A percentile compares a stretch with the other conserved stretches of the same genome.
phyloP scores from a whole-genome alignment of 139 green algal genomes.

The Asterochloris erici region DNA sequence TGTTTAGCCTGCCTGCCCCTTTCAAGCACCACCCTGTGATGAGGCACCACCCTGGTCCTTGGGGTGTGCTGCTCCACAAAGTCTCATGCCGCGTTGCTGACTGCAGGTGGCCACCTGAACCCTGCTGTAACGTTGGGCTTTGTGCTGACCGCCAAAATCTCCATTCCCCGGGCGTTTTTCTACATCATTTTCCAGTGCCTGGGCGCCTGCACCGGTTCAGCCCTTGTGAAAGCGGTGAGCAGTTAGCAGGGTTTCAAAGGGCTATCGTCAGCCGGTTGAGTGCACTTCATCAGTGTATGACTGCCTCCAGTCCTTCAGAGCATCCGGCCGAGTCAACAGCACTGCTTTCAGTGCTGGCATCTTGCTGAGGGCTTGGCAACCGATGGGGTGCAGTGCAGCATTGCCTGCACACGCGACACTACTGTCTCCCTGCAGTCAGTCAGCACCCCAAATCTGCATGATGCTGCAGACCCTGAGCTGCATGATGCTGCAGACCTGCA shows the following conservation, averaged over 20 bases:
- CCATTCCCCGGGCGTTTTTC: neutral
- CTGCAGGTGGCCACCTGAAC: slow-evolving; percentile 19
- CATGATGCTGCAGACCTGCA: too few relatives aligned
- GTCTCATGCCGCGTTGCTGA: neutral
- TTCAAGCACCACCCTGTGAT: neutral
- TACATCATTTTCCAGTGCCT: slow-evolving; percentile 8
- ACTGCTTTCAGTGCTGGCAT: too few relatives aligned
- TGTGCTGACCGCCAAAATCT: slow-evolving; percentile 2
- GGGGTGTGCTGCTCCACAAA: neutral
- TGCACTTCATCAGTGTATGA: too few relatives aligned
- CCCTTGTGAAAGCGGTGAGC: slow-evolving; percentile 19
- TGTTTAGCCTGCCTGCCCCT: neutral
- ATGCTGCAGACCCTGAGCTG: too few relatives aligned
- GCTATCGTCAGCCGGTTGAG: neutral
- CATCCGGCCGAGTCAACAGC: too few relatives aligned
- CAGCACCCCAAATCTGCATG: too few relatives aligned
- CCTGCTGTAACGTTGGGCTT: slow-evolving; percentile 12
- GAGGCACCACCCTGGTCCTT: too few relatives aligned
- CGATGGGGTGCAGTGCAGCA: too few relatives aligned
- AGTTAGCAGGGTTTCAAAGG: neutral
- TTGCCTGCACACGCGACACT: too few relatives aligned
- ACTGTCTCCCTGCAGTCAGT: too few relatives aligned
- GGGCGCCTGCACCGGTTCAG: slow-evolving; percentile 18
- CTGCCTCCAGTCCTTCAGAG: too few relatives aligned
- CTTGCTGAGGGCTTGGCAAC: too few relatives aligned